Base-by-base conservation (phyloP, 2,329 filamentous ascomycete species). In the Xenosphaeropsis pyriputrescens region DNA sequence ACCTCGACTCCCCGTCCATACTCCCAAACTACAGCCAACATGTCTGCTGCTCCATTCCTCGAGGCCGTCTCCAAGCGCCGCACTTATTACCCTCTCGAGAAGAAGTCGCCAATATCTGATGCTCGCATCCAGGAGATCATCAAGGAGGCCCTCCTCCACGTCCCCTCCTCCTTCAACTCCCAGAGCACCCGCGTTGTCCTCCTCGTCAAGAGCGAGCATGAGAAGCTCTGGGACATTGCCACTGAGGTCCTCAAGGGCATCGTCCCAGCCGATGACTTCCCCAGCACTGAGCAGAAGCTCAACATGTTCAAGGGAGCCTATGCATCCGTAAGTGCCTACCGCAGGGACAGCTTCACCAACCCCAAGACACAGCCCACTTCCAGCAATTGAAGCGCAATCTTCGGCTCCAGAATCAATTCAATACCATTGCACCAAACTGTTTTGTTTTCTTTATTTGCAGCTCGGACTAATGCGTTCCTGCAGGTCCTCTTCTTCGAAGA, bases 401-500 rank as follows among this genome's bases (percentile, higher is more conserved):
- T 26, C 8, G 22, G 8, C 12, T 11, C 22, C 12, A 11, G 22
- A 6, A 9, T 9, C 22, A 26, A 26, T 26, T 39, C 30, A 26
- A 36, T 33, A 37, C 33, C 22, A 17, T 34, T 29, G n/a, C 7
- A 22, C 17, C 18, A 5, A 11, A 17, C n/a, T 15, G n/a, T 30
- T 18, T 7, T 32, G 19, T 31, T 29, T 32, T 36, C 16, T n/a
- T n/a, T n/a, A n/a, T n/a, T n/a, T n/a, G n/a, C n/a, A n/a, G n/a
- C n/a, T n/a, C n/a, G n/a, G n/a, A n/a, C n/a, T n/a, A n/a, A n/a
- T 30, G 9, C n/a, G 29, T 17, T 15, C 17, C 7, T 3, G 32
- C 42, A 75, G 73, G 61, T 89, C 50, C 74, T 95, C 51, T 94
- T 93, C 74, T 93, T 83, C 66, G 79, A 85, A 62, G 84, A 93